These are phyloP conservation scores for Phialophora chinensis DNA, from an alignment of 2,329 filamentous ascomycete species.

Conservation along the genomic window DNA sequence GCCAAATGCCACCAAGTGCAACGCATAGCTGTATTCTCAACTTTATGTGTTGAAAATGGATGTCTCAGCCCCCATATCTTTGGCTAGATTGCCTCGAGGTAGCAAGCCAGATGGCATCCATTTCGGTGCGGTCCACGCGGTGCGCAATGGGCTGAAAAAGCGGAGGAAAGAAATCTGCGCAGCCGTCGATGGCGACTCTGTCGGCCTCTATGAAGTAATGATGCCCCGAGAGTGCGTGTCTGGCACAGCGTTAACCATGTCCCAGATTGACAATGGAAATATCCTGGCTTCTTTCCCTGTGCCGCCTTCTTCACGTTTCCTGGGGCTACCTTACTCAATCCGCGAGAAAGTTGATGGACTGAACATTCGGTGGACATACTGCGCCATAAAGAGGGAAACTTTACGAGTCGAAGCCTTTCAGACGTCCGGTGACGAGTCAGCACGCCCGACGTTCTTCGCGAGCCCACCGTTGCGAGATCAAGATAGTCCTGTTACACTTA, in stretches of 20 bases:
- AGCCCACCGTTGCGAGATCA: conserved; percentile 44
- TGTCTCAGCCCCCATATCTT: conserved; percentile 50
- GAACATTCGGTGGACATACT: conserved; percentile 62
- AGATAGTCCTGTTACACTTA: conserved; percentile 48
- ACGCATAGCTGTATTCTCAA: not conserved
- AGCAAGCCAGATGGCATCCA: conserved; percentile 49
- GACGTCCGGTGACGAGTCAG: conserved; percentile 51
- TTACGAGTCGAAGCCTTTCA: conserved; percentile 60
- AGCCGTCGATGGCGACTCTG: conserved; percentile 64
- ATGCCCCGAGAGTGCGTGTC: not conserved
- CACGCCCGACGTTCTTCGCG: conserved; percentile 34
- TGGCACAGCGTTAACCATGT: not conserved
- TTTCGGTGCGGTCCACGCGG: conserved; percentile 58
- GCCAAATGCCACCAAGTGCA: not conserved
- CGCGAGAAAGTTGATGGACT: conserved; percentile 55
- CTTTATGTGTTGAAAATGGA: conserved; percentile 45
- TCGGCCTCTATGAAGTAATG: conserved; percentile 67
- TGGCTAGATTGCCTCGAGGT: conserved; percentile 55
- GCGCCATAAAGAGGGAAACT: conserved; percentile 56
- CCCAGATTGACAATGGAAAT: conserved; percentile 65
- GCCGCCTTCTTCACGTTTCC: conserved; percentile 64
- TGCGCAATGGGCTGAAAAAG: conserved; percentile 63
- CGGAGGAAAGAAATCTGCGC: conserved; percentile 67
- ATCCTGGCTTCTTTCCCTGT: conserved; percentile 66
- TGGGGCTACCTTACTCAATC: conserved; percentile 64